Evolutionary conservation across 2,329 filamentous ascomycete genomes (phyloP).

Genomic region (Penicillium sp.): DNA sequence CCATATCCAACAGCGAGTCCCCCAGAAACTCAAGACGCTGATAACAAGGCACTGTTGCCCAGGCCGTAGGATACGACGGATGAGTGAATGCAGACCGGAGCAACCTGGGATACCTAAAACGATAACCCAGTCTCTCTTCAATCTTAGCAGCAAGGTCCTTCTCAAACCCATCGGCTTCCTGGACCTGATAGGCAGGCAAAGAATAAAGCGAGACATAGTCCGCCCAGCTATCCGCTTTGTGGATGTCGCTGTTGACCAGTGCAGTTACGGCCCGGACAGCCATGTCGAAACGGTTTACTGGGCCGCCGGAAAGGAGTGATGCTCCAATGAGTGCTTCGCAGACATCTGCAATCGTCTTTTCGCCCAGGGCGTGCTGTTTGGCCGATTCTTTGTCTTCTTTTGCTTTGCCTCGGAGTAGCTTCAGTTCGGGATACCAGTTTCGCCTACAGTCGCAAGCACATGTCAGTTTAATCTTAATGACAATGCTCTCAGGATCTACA

Average conservation of each 20-base stretch:
- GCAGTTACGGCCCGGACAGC: slow-evolving; percentile 55
- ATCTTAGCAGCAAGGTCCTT: slow-evolving; percentile 64
- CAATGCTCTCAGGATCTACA: background rate
- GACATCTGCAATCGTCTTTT: slow-evolving; percentile 92
- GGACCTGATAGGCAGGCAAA: slow-evolving; percentile 67
- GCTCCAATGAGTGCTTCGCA: slow-evolving; percentile 93
- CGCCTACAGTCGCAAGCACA: slow-evolving; percentile 44
- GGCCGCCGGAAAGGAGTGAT: slow-evolving; percentile 58
- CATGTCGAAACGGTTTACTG: slow-evolving; percentile 51
- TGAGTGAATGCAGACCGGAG: slow-evolving; percentile 84
- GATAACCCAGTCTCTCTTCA: slow-evolving; percentile 56
- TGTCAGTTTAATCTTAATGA: background rate
- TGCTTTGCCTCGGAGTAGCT: slow-evolving; percentile 68
- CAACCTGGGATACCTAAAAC: slow-evolving; percentile 71
- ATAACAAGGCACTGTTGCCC: slow-evolving; percentile 79
- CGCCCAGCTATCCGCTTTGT: slow-evolving; percentile 63
- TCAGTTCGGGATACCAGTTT: slow-evolving; percentile 82
- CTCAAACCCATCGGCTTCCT: slow-evolving; percentile 61
- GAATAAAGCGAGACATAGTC: slow-evolving; percentile 71
- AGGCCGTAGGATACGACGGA: slow-evolving; percentile 71
- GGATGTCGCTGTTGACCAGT: slow-evolving; percentile 65
- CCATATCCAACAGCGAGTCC: slow-evolving; percentile 83
- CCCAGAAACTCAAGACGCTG: slow-evolving; percentile 90
- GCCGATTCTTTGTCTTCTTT: slow-evolving; percentile 45
- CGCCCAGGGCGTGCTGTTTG: slow-evolving; percentile 64